Evolutionary conservation across 2,329 filamentous ascomycete genomes (phyloP).

Genomic region (Pseudofabraea citricarpa): DNA sequence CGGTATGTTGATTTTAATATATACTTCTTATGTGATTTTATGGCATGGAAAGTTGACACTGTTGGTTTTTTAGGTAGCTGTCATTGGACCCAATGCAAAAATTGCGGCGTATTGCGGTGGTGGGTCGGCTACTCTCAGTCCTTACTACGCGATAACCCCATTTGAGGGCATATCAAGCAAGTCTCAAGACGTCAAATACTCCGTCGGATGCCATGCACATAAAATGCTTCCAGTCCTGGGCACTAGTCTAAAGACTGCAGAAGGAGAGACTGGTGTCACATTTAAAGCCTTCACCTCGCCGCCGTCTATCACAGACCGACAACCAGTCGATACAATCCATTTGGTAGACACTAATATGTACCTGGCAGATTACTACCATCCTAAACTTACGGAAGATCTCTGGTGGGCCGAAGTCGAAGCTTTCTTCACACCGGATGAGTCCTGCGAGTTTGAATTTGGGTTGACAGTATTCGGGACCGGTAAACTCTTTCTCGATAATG

Average conservation of each 20-base stretch:
- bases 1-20: neutral
- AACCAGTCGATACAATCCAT: slow-evolving; percentile 44
- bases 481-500: slow-evolving; percentile 24
- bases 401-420: slow-evolving; percentile 31
- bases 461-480: slow-evolving; percentile 19
- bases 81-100: slow-evolving; percentile 31
- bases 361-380: slow-evolving; percentile 44
- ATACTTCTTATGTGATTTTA: too few relatives aligned
- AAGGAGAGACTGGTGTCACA: slow-evolving; percentile 51
- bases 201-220: slow-evolving; percentile 57
- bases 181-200: slow-evolving; percentile 53
- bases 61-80: neutral
- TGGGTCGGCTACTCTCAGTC: slow-evolving; percentile 52
- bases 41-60: neutral
- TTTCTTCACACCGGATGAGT: slow-evolving; percentile 10
- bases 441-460: slow-evolving; percentile 17
- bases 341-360: slow-evolving; percentile 36
- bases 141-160: slow-evolving; percentile 65
- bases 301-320: slow-evolving; percentile 37
- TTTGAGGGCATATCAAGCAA: slow-evolving; percentile 42
- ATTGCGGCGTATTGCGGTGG: slow-evolving; percentile 48
- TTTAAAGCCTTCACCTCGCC: slow-evolving; percentile 60
- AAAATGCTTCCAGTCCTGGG: slow-evolving; percentile 55
- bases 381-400: slow-evolving; percentile 26
- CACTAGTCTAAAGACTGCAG: slow-evolving; percentile 39